Percentiles rank a stretch among this genome's conserved stretches.
phyloP scores from a whole-genome alignment of 768 basidiomycete species.

The Calocybe indica region DNA sequence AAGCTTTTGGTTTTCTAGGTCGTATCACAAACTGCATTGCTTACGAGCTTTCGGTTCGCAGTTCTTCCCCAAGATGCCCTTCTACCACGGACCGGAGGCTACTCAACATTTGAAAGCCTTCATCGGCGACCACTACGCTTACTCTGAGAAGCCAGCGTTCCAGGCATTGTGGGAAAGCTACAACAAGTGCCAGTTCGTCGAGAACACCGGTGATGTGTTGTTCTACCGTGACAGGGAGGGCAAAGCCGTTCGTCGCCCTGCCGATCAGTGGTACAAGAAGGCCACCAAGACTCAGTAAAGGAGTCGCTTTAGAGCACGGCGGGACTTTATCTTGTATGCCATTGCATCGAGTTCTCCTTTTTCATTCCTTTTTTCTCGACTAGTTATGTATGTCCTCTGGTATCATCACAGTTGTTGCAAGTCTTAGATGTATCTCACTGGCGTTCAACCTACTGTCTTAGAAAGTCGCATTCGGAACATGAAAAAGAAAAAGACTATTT shows the following conservation, averaged over 20 bases:
- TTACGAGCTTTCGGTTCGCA: background rate
- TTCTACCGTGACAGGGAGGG: conserved; percentile 43
- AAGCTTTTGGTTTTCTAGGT: conserved; percentile 10
- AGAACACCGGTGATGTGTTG: conserved; percentile 45
- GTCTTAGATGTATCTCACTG: no score
- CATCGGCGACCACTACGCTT: conserved; percentile 46
- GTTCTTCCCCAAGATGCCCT: conserved; percentile 17
- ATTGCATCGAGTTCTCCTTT: no score
- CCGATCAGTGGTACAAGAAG: conserved; percentile 13
- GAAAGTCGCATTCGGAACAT: no score
- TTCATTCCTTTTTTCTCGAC: no score
- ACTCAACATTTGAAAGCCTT: conserved; percentile 43
- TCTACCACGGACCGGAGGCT: conserved; percentile 38
- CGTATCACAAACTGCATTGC: no score
- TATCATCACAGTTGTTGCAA: no score
- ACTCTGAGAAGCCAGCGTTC: conserved; percentile 32
- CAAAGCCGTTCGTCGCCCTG: conserved; percentile 27
- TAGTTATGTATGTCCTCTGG: no score
- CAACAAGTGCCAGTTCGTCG: conserved; percentile 53
- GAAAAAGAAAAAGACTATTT: no score
- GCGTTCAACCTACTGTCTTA: no score
- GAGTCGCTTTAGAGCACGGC: no score
- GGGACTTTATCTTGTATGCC: no score
- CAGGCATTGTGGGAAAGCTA: conserved; percentile 49
- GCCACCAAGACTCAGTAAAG: conserved; percentile 6